Conservation (phyloP, 257 asterid species). For the Nicotiana otophora region DNA sequence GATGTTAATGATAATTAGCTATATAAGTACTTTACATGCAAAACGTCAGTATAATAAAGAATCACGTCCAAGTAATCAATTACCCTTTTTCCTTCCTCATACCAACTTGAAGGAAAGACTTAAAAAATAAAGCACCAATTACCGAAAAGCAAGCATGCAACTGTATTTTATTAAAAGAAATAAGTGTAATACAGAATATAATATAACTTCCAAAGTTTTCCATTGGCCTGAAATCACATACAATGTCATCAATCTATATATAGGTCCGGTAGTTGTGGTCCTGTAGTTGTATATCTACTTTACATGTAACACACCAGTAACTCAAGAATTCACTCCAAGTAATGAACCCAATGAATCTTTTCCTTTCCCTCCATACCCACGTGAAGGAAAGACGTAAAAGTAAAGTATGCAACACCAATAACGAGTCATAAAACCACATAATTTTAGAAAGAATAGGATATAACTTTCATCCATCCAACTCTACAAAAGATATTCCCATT, state of each 20-base stretch:
- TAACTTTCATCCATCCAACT: neutral
- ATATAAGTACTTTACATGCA: neutral
- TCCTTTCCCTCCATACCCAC: neutral
- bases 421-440: neutral
- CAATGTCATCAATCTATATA: neutral
- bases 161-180: neutral
- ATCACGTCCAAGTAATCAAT: neutral
- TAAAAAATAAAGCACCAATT: neutral
- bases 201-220: neutral
- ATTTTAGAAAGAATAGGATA: neutral
- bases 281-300: neutral
- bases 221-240: neutral
- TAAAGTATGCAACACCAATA: neutral
- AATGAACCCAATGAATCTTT: neutral
- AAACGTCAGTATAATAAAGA: neutral
- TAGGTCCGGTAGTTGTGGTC: too few relatives aligned
- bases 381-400: neutral
- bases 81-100: neutral
- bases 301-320: neutral
- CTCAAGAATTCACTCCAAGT: neutral
- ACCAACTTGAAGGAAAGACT: neutral
- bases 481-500: neutral
- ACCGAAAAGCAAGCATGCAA: neutral
- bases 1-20: neutral
- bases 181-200: neutral